Evolutionary conservation across 371 early-diverging fungal species (phyloP), one percentile per base, ranked within the genome.

Genomic region (Coemansia sp.): DNA sequence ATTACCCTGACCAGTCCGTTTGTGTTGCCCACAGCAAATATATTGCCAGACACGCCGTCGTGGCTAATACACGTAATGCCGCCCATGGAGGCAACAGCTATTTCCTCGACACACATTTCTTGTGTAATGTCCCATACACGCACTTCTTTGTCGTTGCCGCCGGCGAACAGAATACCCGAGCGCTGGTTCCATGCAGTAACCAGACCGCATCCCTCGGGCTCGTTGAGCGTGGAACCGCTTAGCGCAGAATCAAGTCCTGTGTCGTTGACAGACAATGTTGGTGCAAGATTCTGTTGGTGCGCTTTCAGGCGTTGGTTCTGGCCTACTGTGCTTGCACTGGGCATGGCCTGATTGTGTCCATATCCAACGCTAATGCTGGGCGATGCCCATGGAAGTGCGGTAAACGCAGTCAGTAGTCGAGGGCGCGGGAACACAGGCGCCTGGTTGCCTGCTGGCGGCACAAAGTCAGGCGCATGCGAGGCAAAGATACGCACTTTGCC

Each of bases 151-250:
- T 67, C 73, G 63, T 65, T 63, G 58, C 77, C 79, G 36, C 72
- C 77, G 0, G 80, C 81, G 49, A 68, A 69, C 65, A 81, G 56
- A 39, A 66, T 54, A 19, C 73, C 81, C 32, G 63, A 66, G 26
- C 73, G 69, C 62, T 81, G 81, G 70, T 66, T 75, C 75, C 78
- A 81, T 26, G 74, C 80, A 1, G 79, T 77, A 3, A 69, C 77
- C 55, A 80, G 56, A 28, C 68, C 64, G 44, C 68, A 55, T 9
- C 65, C 65, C 46, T 66, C 67, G 13, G 17, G 40, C 40, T 24
- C 46, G 26, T 26, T 19, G 44, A 9, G 24, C 17, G 11, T 44
- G 3, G 11, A 1, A 2, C 13, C 13, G 15, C 41, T 19, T 2
- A 15, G 17, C 40, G 17, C 58, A 36, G 15, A 21, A 13, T 29